Evolutionary conservation across 352 stramenopile genomes (phyloP).

Genomic region (Chrysophaeum taylorii): DNA sequence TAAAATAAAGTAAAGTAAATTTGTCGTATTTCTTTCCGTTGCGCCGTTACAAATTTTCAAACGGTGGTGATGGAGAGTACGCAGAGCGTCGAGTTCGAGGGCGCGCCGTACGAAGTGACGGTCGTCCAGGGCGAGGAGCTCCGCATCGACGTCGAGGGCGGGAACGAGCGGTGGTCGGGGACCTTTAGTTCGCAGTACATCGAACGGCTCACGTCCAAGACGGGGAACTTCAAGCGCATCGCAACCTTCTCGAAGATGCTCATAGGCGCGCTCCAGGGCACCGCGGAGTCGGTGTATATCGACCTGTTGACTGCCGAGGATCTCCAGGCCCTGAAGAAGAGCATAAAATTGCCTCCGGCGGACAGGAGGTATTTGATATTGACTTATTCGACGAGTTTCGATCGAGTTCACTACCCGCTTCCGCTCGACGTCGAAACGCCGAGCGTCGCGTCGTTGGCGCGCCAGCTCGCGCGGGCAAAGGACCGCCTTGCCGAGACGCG

Average conservation of each 20-base stretch:
- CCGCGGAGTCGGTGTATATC: conserved; percentile 69
- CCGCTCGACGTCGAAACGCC: conserved; percentile 51
- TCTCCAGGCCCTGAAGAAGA: conserved; percentile 32
- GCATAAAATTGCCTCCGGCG: neutral
- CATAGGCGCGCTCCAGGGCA: conserved; percentile 53
- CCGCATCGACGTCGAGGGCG: no score
- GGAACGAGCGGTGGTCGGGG: no score
- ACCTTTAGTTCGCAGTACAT: no score
- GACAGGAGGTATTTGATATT: conserved; percentile 70
- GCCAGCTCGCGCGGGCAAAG: neutral
- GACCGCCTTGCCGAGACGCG: neutral
- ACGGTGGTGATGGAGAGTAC: neutral
- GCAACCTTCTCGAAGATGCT: conserved; percentile 82
- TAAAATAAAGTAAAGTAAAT: no score
- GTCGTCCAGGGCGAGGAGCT: no score
- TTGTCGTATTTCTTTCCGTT: neutral
- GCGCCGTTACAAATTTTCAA: neutral
- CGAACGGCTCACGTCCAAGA: conserved; percentile 28
- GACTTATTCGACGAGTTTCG: conserved; percentile 81
- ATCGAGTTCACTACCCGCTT: conserved; percentile 81
- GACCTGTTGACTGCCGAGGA: conserved; percentile 76
- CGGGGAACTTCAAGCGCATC: conserved; percentile 82
- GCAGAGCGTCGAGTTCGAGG: no score
- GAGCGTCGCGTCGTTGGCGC: neutral
- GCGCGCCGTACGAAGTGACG: no score